A percentile compares a stretch with the other conserved stretches of the same genome.
Evolutionary conservation across 805 yeast genomes (phyloP).

Genomic region (Yamadazyma ubonensis): DNA sequence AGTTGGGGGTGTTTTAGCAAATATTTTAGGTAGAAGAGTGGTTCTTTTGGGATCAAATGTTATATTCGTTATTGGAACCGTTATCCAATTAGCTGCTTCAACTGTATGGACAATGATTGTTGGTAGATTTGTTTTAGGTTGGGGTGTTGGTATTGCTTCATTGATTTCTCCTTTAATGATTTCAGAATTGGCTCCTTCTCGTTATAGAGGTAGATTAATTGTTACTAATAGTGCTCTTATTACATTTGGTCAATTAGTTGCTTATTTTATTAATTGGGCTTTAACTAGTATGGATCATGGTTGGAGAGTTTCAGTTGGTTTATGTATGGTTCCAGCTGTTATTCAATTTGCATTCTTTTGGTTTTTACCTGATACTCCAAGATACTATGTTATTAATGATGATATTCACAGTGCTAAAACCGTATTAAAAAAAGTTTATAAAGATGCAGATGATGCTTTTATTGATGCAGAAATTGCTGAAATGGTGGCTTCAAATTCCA

Average conservation of each 20-base stretch:
- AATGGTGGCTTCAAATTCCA: slow-evolving; percentile 47
- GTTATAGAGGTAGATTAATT: slow-evolving; percentile 87
- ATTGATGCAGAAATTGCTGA: slow-evolving; percentile 70
- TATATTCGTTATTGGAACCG: slow-evolving; percentile 81
- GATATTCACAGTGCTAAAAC: slow-evolving; percentile 60
- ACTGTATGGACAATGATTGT: slow-evolving; percentile 87
- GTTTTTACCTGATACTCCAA: slow-evolving; percentile 94
- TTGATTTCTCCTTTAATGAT: slow-evolving; percentile 92
- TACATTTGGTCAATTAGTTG: slow-evolving; percentile 93
- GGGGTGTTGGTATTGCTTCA: slow-evolving; percentile 95
- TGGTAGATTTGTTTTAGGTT: slow-evolving; percentile 92
- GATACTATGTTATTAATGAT: slow-evolving; percentile 77
- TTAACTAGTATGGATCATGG: slow-evolving; percentile 71
- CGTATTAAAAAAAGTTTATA: slow-evolving; percentile 65
- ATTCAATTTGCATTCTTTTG: slow-evolving; percentile 72
- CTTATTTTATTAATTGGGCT: slow-evolving; percentile 93
- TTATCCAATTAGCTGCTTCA: slow-evolving; percentile 77
- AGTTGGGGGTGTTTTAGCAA: slow-evolving; percentile 80
- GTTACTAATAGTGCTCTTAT: slow-evolving; percentile 85
- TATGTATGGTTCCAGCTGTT: slow-evolving; percentile 84
- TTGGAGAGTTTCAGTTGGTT: slow-evolving; percentile 90
- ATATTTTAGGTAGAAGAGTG: slow-evolving; percentile 79
- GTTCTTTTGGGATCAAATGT: slow-evolving; percentile 80
- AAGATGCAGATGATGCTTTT: slow-evolving; percentile 58
- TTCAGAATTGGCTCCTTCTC: slow-evolving; percentile 87